Base-by-base conservation (phyloP, 805 yeast species). In the Geotrichum ghanense region DNA sequence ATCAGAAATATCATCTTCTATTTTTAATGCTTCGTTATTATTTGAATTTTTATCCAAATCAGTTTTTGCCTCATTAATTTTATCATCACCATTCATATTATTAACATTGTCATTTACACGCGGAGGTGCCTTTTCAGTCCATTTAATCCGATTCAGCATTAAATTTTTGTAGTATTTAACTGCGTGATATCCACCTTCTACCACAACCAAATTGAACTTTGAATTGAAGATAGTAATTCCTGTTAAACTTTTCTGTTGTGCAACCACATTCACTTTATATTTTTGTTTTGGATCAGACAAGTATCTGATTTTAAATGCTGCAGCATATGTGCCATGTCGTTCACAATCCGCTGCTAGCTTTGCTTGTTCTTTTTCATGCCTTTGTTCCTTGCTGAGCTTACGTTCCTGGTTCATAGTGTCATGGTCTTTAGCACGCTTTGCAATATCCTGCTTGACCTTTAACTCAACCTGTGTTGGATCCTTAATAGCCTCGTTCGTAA, bases 401-500 rank as follows among this genome's bases (percentile, higher is more conserved):
- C 97, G 69, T 5, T 64, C 75, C 44, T 71, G 71, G 61, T 92
- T 92, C 16, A 60, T 71, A 37, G 62, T 63, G 50, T 74, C 69
- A 64, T 92, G 99, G 35, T 65, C 62, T 12, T 63, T 51, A 26
- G 65, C 67, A 24, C 98, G 69, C 41, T 75, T 74, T 35, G 73
- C 78, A 3, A 87, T 82, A 50, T 89, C 92, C 21, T 67, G 62
- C 41, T 75, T 69, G 0, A 92, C 96, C 44, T 71, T 63, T 61
- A 71, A 69, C 57, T 90, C 98, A 53, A 88, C 81, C 2, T 77
- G 77, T 0, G 97, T 90, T 1, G 98, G 97, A 59, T 92, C 95
- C 49, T 75, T 71, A 43, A 89, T 82, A 4, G 92, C 86, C 48
- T 85, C 94, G 54, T 84, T 78, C 2, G 97, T 85, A 43, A 83